Base-by-base conservation (phyloP, 192 early-diverging fungal genomes). In the Entophlyctis luteolus region DNA sequence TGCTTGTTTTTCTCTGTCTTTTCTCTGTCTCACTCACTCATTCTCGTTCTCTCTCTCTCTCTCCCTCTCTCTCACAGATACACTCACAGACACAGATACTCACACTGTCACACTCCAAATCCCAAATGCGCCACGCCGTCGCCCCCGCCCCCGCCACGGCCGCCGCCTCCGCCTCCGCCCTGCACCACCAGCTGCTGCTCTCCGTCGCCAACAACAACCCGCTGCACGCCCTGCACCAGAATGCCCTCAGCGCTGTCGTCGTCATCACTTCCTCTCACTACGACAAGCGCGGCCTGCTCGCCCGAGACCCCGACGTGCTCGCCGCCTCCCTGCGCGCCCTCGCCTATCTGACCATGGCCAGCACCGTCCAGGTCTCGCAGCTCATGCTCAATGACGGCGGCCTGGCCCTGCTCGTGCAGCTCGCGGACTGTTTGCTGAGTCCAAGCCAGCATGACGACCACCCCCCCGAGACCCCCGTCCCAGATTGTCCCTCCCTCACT, bases 261-360 rank as follows among this genome's bases (percentile, higher is more conserved):
- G 33, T 65, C 6, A 68, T 78, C 50, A 65, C 77, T 2, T 45
- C 67, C 4, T 16, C 59, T 3, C 31, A 90, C 46, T 98, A 95
- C 72, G 95, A 98, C 77, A 88, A 94, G 71, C 89, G 95, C 68
- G 95, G 93, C n/a, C 84, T 98, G n/a, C 88, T 91, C 71, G 90
- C 89, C 70, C 91, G 93, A 3, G 92, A 92, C 72, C 86, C 86
- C 42, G 77, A 92, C 65, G 87, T 93, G 32, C 84, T 98, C 54
- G 86, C 91, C 68, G 92, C 91, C 66, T 93, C 93, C 22, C 84
- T 98, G 10, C 89, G 87, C 33, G 89, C 95, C 74, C 85, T 98
- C 49, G 85, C 86, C 28, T 93, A 95, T 71, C 81, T 95, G 71
- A 94, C 92, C 0, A 83, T 86, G 39, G 87, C 89, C 29, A 88